Evolutionary conservation across 179 eudicot genomes (phyloP).

Genomic region (Spinacia oleracea): DNA sequence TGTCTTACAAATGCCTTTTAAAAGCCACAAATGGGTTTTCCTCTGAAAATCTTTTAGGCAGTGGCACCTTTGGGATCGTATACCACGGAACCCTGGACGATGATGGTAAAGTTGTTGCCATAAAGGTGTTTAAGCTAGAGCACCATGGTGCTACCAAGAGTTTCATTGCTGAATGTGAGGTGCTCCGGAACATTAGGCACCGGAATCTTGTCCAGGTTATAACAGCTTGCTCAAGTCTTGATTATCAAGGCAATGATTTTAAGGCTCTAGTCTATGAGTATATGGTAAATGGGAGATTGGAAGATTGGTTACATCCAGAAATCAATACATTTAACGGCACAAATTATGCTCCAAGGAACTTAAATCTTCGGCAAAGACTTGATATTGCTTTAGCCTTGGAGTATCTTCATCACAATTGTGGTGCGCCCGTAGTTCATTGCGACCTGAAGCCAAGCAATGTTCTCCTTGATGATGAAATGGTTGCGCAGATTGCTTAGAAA

Average conservation of each 20-base stretch:
- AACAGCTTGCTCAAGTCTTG: slow-evolving; percentile 36
- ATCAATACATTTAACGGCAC: neutral
- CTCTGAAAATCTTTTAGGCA: slow-evolving; percentile 18
- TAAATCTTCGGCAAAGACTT: slow-evolving; percentile 26
- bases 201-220: slow-evolving; percentile 35
- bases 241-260: slow-evolving; percentile 35
- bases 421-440: slow-evolving; percentile 29
- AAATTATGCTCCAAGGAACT: neutral
- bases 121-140: slow-evolving; percentile 11
- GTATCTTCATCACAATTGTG: slow-evolving; percentile 33
- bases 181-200: slow-evolving; percentile 32
- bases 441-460: slow-evolving; percentile 44
- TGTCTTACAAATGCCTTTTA: slow-evolving; percentile 27
- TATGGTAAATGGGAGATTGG: slow-evolving; percentile 37
- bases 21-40: slow-evolving; percentile 34
- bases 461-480: slow-evolving; percentile 35
- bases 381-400: slow-evolving; percentile 34
- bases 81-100: slow-evolving; percentile 25
- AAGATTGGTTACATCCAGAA: slow-evolving; percentile 32
- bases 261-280: slow-evolving; percentile 40
- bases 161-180: slow-evolving; percentile 35
- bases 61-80: slow-evolving; percentile 27
- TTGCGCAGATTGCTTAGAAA: neutral
- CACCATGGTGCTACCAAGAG: slow-evolving; percentile 26
- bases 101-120: slow-evolving; percentile 14